phyloP scores from a whole-genome alignment of 176 grass and related monocot species.

The Zizania latifolia region DNA sequence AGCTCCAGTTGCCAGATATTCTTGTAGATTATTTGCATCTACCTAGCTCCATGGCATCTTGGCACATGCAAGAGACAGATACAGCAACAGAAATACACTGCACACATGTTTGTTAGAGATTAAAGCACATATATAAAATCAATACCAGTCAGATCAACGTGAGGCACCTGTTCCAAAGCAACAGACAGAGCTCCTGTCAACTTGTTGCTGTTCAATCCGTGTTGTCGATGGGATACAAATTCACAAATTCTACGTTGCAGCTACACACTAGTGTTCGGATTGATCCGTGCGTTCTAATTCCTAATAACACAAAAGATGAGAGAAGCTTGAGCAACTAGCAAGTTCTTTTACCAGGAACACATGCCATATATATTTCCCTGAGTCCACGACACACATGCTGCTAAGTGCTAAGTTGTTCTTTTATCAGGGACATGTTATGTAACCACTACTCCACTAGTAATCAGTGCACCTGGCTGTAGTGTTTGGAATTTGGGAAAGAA shows the following conservation, averaged over 20 bases:
- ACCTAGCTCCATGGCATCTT: neutral
- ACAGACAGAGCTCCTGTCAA: too few relatives aligned
- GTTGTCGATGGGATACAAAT: too few relatives aligned
- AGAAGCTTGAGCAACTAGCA: neutral
- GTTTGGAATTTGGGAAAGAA: neutral
- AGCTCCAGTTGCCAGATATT: neutral
- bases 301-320: neutral
- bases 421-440: neutral
- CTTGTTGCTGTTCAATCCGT: too few relatives aligned
- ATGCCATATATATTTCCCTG: neutral
- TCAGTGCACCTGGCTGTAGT: neutral
- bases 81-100: neutral
- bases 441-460: neutral
- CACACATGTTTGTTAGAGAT: too few relatives aligned
- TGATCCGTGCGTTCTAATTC: neutral
- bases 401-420: neutral
- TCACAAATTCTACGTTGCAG: too few relatives aligned
- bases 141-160: too few relatives aligned
- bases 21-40: neutral
- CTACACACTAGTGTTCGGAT: neutral
- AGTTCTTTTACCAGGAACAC: neutral
- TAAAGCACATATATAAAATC: too few relatives aligned
- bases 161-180: too few relatives aligned
- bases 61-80: neutral
- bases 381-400: neutral